Base-by-base conservation (phyloP, 306 rosid genomes). In the Cicer pinnatifidum region DNA sequence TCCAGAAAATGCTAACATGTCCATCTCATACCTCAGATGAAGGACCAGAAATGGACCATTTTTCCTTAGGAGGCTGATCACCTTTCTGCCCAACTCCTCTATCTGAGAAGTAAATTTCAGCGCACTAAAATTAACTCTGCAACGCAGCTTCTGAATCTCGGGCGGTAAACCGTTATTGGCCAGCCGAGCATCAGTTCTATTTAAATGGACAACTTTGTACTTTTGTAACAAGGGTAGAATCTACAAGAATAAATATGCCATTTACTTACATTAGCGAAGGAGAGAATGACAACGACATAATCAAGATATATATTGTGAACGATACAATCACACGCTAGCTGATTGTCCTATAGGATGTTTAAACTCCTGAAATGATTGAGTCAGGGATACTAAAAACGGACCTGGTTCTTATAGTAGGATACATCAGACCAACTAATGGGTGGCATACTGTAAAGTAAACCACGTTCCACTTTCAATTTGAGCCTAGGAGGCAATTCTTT, bases 1-100 rank as follows among this genome's bases (percentile, higher is more conserved):
- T 45, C 99, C 99, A 80, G 99, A 94, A 89, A 94, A 94, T 67
- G 99, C 97, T 81, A 94, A 68, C 99, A 94, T 94, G 82, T 94
- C 99, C 99, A 94, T 94, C 82, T 94, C 99, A 82, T 88, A 94
- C 83, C 99, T 84, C 50, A 94, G 89, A 84, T 94, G 99, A 80
- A 94, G 99, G 6, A 94, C 99, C 73, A 93, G 81, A 85, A 93
- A 88, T 5, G 88, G 96, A 73, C 98, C 97, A 28, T 91, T 91
- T 82, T 80, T 76, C 84, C 86, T 84, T 50, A 94, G 75, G 69
- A 91, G 97, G 70, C 58, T 78, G 84, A 94, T 89, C 78, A 94
- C 99, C 89, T 85, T 89, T 79, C 81, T 87, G 59, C 96, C 99
- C 86, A 94, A 81, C 78, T 91, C 96, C 81, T 94, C 97, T 69